A percentile compares a stretch with the other conserved stretches of the same genome.
These are phyloP conservation scores for Cyberlindnera mississippiensis DNA, from an alignment of 805 yeast genomes.

Conservation along the genomic window DNA sequence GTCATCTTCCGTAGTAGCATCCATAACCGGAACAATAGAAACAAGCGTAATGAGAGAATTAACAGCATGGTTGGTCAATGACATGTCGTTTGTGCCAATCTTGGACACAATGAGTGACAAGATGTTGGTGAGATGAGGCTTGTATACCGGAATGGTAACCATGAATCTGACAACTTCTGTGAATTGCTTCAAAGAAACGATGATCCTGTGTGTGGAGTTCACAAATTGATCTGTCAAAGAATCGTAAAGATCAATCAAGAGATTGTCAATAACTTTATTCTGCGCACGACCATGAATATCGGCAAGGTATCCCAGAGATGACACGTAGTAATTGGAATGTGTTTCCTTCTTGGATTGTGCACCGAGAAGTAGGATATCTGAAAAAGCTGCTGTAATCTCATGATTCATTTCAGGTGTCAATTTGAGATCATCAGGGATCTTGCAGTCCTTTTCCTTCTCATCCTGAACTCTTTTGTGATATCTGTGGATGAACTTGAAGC, in stretches of 20 bases:
- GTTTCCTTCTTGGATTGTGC: slow-evolving; percentile 69
- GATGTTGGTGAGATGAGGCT: slow-evolving; percentile 77
- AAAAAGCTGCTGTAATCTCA: slow-evolving; percentile 40
- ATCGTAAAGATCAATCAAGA: slow-evolving; percentile 72
- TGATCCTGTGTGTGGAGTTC: slow-evolving; percentile 74
- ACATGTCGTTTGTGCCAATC: slow-evolving; percentile 83
- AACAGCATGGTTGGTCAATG: slow-evolving; percentile 64
- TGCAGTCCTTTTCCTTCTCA: slow-evolving; percentile 39
- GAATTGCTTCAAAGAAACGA: slow-evolving; percentile 65
- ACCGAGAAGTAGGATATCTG: slow-evolving; percentile 54
- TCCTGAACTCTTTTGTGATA: slow-evolving; percentile 54
- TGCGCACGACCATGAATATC: slow-evolving; percentile 48
- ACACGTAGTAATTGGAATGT: slow-evolving; percentile 53
- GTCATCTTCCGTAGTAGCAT: slow-evolving; percentile 42
- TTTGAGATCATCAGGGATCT: slow-evolving; percentile 25
- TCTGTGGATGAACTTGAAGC: slow-evolving; percentile 54
- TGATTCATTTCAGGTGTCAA: slow-evolving; percentile 34
- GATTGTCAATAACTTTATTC: slow-evolving; percentile 43
- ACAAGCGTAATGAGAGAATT: slow-evolving; percentile 67
- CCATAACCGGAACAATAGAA: slow-evolving; percentile 67
- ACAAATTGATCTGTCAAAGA: slow-evolving; percentile 60
- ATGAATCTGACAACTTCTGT: slow-evolving; percentile 64
- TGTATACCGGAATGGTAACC: slow-evolving; percentile 54
- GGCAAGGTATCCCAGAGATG: slow-evolving; percentile 53
- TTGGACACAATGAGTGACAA: slow-evolving; percentile 70